Evolutionary conservation across 257 asterid genomes (phyloP).

Genomic region (Capsicum pubescens): DNA sequence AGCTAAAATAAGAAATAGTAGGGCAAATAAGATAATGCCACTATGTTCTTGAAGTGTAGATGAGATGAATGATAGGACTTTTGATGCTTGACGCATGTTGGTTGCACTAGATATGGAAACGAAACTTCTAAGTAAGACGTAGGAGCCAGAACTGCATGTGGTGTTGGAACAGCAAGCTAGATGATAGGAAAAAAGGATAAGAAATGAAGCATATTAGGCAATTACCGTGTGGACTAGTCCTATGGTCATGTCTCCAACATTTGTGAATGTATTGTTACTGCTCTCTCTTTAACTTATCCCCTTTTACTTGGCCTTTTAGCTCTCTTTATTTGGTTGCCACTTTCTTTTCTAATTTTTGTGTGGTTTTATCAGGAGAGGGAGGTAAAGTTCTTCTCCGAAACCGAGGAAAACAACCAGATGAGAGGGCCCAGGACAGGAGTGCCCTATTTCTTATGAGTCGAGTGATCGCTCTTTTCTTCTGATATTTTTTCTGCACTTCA

Average conservation of each 20-base stretch:
- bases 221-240: conserved; percentile 3
- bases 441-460: conserved; percentile 78
- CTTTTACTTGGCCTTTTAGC: not conserved
- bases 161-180: not conserved
- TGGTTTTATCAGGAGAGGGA: conserved; percentile 72
- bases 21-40: not conserved
- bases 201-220: conserved; percentile 26
- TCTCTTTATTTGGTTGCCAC: not conserved
- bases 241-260: not conserved
- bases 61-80: conserved; percentile 20
- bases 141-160: not conserved
- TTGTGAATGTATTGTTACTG: not conserved
- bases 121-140: not conserved
- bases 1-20: not conserved
- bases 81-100: not conserved
- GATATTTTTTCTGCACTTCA: conserved; percentile 29
- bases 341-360: conserved; percentile 7
- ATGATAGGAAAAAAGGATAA: not conserved
- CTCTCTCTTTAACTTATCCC: not conserved
- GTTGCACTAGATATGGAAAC: not conserved
- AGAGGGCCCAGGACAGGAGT: conserved; percentile 99
- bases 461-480: not conserved
- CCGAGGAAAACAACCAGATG: conserved; percentile 99
- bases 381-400: conserved; percentile 97
- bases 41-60: conserved; percentile 11